Evolutionary conservation across 371 early-diverging fungal species (phyloP), one percentile per base, ranked within the genome.

Genomic region (Neoconidiobolus thromboides): DNA sequence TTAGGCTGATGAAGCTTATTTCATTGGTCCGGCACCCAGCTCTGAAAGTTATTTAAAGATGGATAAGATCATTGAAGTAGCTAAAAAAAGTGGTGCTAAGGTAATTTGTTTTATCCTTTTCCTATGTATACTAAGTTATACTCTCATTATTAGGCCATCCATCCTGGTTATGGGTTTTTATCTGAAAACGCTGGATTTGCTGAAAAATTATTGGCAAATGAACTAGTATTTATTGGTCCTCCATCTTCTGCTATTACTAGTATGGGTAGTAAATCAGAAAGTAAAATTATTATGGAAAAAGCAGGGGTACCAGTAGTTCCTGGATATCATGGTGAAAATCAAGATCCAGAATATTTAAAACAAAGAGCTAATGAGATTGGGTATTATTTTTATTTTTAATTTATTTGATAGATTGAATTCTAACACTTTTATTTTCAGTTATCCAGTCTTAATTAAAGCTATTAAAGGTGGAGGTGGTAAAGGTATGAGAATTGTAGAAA

Each of bases 401-500:
- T 9, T 36, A 46, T 53, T 12, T 52, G 15, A 4, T 12, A 14
- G 7, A 9, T 15, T 12, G 3, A 12, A 37, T 14, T 10, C 3
- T 26, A 12, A 9, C 41, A 9, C 26, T 53, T 44, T 14, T 36
- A 14, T 53, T 7, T 12, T 2, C 15, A 61, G 75, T 4, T 91
- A 89, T 71, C 96, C 96, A 1, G 89, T 96, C 12, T 71, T 98
- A 70, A 90, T 95, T 71, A 98, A 98, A 76, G 94, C 93, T 3
- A 78, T 88, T 54, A 86, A 88, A 66, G 96, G 96, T 47, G 99
- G 99, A 43, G 99, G 99, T 64, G 99, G 99, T 58, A 94, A 95
- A 72, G 84, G 96, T 5, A 95, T 95, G 90, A 77, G 92, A 49
- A 89, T 91, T 58, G 91, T 91, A 9, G 69, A 81, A 15, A 63